phyloP scores from a whole-genome alignment of 495 filamentous ascomycete genomes.

The Melanomma pulvis-pyrius region DNA sequence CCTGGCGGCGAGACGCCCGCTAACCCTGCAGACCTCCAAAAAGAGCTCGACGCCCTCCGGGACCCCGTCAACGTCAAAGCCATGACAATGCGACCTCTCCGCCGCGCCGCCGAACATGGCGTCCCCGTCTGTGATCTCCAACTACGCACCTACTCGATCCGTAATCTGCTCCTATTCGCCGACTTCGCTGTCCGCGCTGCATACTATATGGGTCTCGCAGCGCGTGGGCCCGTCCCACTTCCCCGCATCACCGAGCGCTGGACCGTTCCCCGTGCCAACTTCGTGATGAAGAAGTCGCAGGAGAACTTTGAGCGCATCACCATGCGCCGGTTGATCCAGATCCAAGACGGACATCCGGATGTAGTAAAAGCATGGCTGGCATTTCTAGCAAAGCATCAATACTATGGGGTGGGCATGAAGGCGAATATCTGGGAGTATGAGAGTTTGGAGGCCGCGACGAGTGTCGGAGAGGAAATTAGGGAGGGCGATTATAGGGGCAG shows the following conservation, averaged over 20 bases:
- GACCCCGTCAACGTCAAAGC: constrained; percentile 79
- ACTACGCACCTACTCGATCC: constrained; percentile 85
- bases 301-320: constrained; percentile 97
- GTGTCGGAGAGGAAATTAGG: constrained; percentile 40
- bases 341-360: constrained; percentile 89
- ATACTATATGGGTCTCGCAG: constrained; percentile 88
- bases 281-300: constrained; percentile 95
- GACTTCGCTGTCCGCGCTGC: constrained; percentile 95
- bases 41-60: constrained; percentile 51
- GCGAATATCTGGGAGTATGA: constrained; percentile 92
- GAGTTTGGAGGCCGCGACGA: constrained; percentile 52
- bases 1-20: constrained; percentile 17
- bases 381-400: constrained; percentile 85
- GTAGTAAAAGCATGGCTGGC: constrained; percentile 88
- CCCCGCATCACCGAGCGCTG: constrained; percentile 85
- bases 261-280: constrained; percentile 88
- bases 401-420: constrained; percentile 97
- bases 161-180: constrained; percentile 90
- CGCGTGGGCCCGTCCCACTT: constrained; percentile 84
- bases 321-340: constrained; percentile 82
- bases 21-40: constrained; percentile 16
- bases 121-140: constrained; percentile 88
- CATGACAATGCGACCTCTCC: constrained; percentile 81
- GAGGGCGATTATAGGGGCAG: constrained; percentile 29
- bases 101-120: constrained; percentile 70